Evolutionary conservation across 2,329 filamentous ascomycete genomes (phyloP).

Genomic region (Aspergillus sojae): DNA sequence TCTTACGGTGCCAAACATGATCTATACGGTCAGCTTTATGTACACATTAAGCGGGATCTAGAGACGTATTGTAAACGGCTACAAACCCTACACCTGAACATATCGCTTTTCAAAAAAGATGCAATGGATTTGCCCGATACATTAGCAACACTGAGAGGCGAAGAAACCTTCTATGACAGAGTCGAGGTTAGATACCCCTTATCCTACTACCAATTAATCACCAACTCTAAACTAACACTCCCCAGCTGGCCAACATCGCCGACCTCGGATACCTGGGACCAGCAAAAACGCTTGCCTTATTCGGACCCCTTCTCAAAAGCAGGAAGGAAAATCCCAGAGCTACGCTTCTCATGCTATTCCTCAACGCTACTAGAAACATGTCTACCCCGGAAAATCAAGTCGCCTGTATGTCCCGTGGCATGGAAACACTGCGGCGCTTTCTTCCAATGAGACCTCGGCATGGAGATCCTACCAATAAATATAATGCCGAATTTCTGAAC

Average conservation of each 20-base stretch:
- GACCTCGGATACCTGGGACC: neutral
- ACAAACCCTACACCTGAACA: too few species aligned
- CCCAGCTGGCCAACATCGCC: neutral
- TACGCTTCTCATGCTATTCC: neutral
- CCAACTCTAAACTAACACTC: neutral
- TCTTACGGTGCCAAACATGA: too few species aligned
- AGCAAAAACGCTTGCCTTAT: neutral
- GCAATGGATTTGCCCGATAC: too few species aligned
- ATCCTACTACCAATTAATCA: fast-evolving
- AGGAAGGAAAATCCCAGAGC: neutral
- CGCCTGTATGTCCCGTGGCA: neutral
- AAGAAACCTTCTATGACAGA: neutral
- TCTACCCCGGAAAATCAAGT: neutral
- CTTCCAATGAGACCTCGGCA: neutral
- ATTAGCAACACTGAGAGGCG: neutral
- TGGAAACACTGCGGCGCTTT: neutral
- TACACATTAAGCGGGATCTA: too few species aligned
- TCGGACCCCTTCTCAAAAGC: neutral
- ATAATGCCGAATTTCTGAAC: neutral
- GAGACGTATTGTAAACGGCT: too few species aligned
- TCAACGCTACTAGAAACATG: neutral
- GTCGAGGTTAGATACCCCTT: fast-evolving
- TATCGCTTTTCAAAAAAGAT: too few species aligned
- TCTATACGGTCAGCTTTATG: too few species aligned
- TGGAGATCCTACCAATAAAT: neutral